Evolutionary conservation across 106 monocot species (phyloP), one percentile per base, ranked within the genome.

Genomic region (Chionographis japonica): DNA sequence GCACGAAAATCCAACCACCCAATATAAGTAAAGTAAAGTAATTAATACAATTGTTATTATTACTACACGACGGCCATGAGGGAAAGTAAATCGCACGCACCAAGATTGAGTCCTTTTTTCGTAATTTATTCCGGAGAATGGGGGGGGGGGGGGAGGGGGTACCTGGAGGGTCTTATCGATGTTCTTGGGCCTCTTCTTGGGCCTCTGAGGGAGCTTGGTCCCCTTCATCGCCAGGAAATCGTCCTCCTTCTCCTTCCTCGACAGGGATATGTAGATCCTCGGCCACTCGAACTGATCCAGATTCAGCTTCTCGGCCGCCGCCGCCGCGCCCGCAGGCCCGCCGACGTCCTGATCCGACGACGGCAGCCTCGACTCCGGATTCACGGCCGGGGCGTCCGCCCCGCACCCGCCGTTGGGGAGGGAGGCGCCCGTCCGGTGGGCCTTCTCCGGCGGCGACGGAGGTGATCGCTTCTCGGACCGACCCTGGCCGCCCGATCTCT

Each of bases 191-290:
- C 92, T 63, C 66, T 92, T 92, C 73, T 88, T 92, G 14, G 92
- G 88, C n/a, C 92, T 62, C 55, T 92, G 88, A 35, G 92, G 88
- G 50, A 92, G 80, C 71, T 92, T 92, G 60, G 88, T 78, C 49
- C 92, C 92, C 78, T 88, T 92, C 85, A 92, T 92, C 38, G 78
- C 78, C 40, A 92, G 52, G 78, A 92, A 92, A 61, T 92, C 92
- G 39, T 92, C 92, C 79, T 92, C 92, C 70, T 92, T 92, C 78
- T 92, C 92, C 75, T 92, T 92, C 68, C 92, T 78, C 6, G 92
- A 92, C 18, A 92, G 72, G 42, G 88, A 80, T 10, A 92, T 27
- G 65, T 85, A 92, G 61, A 92, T 92, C 83, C 88, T 82, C n/a
- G 92, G 92, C 88, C 88, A 88, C 85, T 88, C 88, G 46, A 92